Conservation (phyloP, 169 alveolate species). For the Amoebophrya sp. region DNA sequence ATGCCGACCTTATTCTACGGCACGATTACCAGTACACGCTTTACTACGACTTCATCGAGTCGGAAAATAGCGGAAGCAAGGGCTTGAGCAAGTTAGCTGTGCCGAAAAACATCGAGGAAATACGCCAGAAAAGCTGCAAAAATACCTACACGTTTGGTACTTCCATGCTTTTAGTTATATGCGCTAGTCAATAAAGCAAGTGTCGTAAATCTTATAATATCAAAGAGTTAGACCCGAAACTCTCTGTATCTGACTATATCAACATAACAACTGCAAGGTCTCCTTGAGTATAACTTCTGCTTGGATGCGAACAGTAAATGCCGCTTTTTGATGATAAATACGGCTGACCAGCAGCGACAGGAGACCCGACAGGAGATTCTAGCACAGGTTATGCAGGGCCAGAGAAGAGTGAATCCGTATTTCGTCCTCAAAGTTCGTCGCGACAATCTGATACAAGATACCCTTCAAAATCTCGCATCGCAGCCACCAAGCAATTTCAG, state of each 20-base stretch:
- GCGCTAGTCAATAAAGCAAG: no score
- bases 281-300: not conserved
- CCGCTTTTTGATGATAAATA: not conserved
- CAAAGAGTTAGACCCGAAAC: no score
- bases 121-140: not conserved
- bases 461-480: not conserved
- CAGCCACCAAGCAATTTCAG: not conserved
- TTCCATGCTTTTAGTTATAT: no score
- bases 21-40: not conserved
- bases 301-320: not conserved
- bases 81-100: not conserved
- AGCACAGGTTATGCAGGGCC: not conserved
- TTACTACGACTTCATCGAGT: not conserved
- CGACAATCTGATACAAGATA: not conserved
- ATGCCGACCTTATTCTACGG: not conserved
- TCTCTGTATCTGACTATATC: no score
- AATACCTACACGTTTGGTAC: slow-evolving; percentile 8
- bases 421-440: not conserved
- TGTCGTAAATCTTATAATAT: no score
- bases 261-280: no score
- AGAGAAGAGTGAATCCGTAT: not conserved
- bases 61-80: not conserved
- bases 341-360: not conserved
- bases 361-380: not conserved
- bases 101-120: not conserved